These are phyloP conservation scores for Mycena pura DNA, from an alignment of 768 basidiomycete species.

Conservation along the genomic window DNA sequence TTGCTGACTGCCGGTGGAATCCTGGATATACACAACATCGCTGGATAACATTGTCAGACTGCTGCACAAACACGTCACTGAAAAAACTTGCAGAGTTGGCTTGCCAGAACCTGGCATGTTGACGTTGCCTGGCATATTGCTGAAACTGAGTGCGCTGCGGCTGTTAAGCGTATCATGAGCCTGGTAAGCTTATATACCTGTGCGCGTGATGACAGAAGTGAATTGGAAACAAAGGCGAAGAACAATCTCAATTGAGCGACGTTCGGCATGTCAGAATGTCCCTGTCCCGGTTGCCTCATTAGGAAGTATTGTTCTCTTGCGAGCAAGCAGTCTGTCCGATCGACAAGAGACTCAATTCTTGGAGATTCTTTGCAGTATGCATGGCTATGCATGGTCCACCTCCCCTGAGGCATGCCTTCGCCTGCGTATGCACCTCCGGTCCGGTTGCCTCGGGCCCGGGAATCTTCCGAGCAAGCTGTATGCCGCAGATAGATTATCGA, in stretches of 20 bases:
- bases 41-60: slow-evolving; percentile 16
- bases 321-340: slow-evolving; percentile 3
- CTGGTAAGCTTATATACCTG: slow-evolving; percentile 8
- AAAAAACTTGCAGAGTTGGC: background rate
- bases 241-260: background rate
- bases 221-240: background rate
- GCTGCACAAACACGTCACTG: background rate
- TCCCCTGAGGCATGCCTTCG: background rate
- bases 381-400: too few species aligned
- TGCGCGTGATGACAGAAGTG: background rate
- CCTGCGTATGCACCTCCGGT: background rate
- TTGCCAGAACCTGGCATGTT: background rate
- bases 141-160: background rate
- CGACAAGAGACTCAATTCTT: too few species aligned
- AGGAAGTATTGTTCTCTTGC: background rate
- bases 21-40: slow-evolving; percentile 52
- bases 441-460: background rate
- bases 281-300: slow-evolving; percentile 6
- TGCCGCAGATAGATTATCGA: too few species aligned
- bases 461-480: slow-evolving; percentile 1
- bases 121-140: slow-evolving; percentile 3
- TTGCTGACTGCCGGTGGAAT: slow-evolving; percentile 50
- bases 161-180: background rate
- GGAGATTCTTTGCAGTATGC: too few species aligned
- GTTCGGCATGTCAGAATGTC: too few species aligned